Percentiles rank a stretch among this genome's conserved stretches.
These are phyloP conservation scores for Aegilops speltoides DNA, from an alignment of 176 grass and related monocot species.

Conservation along the genomic window DNA sequence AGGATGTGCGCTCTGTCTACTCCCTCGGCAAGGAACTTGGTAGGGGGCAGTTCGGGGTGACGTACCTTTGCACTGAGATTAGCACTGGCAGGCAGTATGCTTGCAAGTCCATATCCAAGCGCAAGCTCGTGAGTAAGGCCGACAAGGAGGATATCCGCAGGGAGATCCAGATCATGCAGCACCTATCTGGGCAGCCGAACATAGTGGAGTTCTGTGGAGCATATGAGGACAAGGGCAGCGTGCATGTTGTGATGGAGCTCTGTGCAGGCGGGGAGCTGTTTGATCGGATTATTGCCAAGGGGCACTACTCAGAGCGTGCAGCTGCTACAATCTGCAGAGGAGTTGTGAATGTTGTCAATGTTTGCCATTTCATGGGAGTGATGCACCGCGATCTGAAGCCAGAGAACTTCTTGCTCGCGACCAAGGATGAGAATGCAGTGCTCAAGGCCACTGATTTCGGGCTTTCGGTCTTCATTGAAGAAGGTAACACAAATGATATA, in stretches of 20 bases:
- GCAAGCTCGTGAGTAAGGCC: slow-evolving; percentile 79
- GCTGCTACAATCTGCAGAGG: slow-evolving; percentile 82
- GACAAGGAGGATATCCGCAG: slow-evolving; percentile 88
- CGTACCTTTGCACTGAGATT: slow-evolving; percentile 92
- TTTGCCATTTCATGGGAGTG: slow-evolving; percentile 98
- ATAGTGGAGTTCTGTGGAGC: slow-evolving; percentile 92
- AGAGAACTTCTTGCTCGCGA: slow-evolving; percentile 94
- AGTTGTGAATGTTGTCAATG: slow-evolving; percentile 91
- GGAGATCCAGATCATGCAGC: slow-evolving; percentile 99
- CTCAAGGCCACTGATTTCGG: slow-evolving; percentile 98
- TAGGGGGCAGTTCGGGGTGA: slow-evolving; percentile 93
- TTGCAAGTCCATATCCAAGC: slow-evolving; percentile 98
- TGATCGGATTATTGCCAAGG: slow-evolving; percentile 92
- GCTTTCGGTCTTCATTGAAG: slow-evolving; percentile 96
- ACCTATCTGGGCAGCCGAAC: slow-evolving; percentile 88
- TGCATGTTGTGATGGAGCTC: slow-evolving; percentile 98
- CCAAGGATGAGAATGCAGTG: slow-evolving; percentile 89
- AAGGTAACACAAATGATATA: slow-evolving; percentile 57
- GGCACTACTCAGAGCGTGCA: slow-evolving; percentile 87
- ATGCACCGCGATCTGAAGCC: slow-evolving; percentile 97
- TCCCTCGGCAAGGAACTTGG: slow-evolving; percentile 92
- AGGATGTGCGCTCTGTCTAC: slow-evolving; percentile 67
- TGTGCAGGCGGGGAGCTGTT: slow-evolving; percentile 93
- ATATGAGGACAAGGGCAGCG: slow-evolving; percentile 80
- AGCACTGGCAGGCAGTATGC: slow-evolving; percentile 68